These are phyloP conservation scores for Pilobolus umbonatus DNA, from an alignment of 192 early-diverging fungal species.

Conservation along the genomic window DNA sequence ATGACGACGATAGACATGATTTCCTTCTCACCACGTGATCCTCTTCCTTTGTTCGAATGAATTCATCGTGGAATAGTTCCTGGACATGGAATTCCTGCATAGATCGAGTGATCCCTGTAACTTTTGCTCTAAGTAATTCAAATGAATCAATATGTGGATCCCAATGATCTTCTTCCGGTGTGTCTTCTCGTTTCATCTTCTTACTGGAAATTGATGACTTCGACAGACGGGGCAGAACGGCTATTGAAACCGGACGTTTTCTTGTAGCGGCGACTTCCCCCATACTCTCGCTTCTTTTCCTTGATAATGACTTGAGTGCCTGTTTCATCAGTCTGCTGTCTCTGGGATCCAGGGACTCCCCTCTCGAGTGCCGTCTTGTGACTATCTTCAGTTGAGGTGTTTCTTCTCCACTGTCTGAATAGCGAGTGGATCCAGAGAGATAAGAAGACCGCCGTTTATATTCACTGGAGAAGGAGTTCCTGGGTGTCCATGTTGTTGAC, in stretches of 20 bases:
- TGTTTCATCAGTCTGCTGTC: constrained; percentile 10
- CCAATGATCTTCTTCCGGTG: background rate
- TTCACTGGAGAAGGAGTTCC: no score
- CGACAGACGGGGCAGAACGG: constrained; percentile 6
- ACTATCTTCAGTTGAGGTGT: no score
- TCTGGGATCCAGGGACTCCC: no score
- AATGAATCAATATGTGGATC: constrained; percentile 20
- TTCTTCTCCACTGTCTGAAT: no score
- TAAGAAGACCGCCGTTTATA: no score
- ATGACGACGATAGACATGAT: constrained; percentile 6
- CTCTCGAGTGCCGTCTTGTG: no score
- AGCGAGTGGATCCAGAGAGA: no score
- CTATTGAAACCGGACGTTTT: background rate
- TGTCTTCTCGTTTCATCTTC: background rate
- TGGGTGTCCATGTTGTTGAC: no score
- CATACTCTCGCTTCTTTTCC: constrained; percentile 16
- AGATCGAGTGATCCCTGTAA: constrained; percentile 18
- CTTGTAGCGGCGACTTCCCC: constrained; percentile 4
- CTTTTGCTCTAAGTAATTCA: constrained; percentile 17
- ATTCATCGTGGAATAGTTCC: constrained; percentile 13
- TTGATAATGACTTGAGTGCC: constrained; percentile 6
- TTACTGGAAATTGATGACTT: constrained; percentile 3
- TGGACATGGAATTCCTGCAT: constrained; percentile 24
- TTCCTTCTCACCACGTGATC: background rate
- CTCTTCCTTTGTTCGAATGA: background rate